Evolutionary conservation across 345 rosid genomes (phyloP), one percentile per base, ranked within the genome.

Genomic region (Alliaria petiolata): DNA sequence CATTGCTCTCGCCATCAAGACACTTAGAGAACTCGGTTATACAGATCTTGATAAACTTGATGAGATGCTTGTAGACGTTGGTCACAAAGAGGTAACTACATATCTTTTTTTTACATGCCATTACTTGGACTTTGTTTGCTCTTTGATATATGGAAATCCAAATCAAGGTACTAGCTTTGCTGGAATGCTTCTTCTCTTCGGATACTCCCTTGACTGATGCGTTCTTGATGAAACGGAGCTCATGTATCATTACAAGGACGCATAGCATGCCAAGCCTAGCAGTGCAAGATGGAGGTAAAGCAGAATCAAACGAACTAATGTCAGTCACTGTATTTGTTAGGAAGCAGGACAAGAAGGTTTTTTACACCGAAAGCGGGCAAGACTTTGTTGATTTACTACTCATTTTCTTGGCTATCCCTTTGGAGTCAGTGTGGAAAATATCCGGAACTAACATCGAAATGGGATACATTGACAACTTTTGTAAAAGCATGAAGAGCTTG

Each of bases 191-290:
- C 30, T 40, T 71, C 31, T 33, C 51, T 54, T 71, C 69, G 3
- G 50, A 50, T 9, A 50, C 69, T 28, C 69, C 69, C 20, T 61
- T 71, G 67, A 71, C 62, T 7, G 76, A 71, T 60, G 61, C 17
- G 2, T 52, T 71, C 47, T 44, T 71, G 50, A 16, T 0, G 44
- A 71, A 26, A 39, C 30, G 17, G 2, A 47, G 31, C 42, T 51
- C 59, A 8, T 35, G 30, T 25, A 31, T 5, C 10, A 50, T 50
- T 10, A 35, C 59, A 65, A 66, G 12, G 68, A 16, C 30, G 8
- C 54, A 30, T 62, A 45, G 30, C 42, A 45, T 28, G 49, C 26
- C 61, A 16, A 11, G 15, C 13, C 16, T 34, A 26, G 33, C 25
- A 6, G 13, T 17, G 26, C 34, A 6, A n/a, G 9, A 7, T 3